A percentile compares a stretch with the other conserved stretches of the same genome.
Evolutionary conservation across 495 filamentous ascomycete genomes (phyloP).

Genomic region (Rhypophila decipiens): DNA sequence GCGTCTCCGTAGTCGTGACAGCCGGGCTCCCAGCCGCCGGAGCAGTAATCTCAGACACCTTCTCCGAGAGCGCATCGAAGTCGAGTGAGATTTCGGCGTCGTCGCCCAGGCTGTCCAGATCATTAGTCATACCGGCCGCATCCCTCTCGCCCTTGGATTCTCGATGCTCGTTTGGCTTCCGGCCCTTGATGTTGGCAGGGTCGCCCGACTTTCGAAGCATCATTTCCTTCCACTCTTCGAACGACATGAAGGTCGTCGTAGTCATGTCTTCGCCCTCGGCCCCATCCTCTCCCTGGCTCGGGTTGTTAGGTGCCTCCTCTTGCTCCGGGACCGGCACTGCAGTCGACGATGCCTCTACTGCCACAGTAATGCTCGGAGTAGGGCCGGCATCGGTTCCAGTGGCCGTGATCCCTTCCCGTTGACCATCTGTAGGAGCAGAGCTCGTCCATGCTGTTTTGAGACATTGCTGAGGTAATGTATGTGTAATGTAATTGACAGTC

Average conservation of each 20-base stretch:
- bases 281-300: constrained; percentile 5
- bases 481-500: constrained; percentile 77
- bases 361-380: constrained; percentile 3
- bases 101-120: constrained; percentile 59
- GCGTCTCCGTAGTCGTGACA: constrained; percentile 24
- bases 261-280: constrained; percentile 52
- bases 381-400: constrained; percentile 1
- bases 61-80: constrained; percentile 58
- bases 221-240: constrained; percentile 97
- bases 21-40: constrained; percentile 22
- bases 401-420: too few species aligned
- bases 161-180: constrained; percentile 18
- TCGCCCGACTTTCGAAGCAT: constrained; percentile 83
- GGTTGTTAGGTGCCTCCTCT: background rate
- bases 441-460: constrained; percentile 43
- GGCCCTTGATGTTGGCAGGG: constrained; percentile 60
- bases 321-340: too few species aligned
- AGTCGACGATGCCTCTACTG: too few species aligned
- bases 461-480: constrained; percentile 72
- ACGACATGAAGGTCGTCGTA: constrained; percentile 85
- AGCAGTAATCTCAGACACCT: constrained; percentile 32
- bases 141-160: constrained; percentile 21
- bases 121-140: constrained; percentile 19
- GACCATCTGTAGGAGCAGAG: constrained; percentile 16
- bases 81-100: constrained; percentile 88